Evolutionary conservation across 768 basidiomycete species (phyloP).

Genomic region (Exsudoporus frostii): DNA sequence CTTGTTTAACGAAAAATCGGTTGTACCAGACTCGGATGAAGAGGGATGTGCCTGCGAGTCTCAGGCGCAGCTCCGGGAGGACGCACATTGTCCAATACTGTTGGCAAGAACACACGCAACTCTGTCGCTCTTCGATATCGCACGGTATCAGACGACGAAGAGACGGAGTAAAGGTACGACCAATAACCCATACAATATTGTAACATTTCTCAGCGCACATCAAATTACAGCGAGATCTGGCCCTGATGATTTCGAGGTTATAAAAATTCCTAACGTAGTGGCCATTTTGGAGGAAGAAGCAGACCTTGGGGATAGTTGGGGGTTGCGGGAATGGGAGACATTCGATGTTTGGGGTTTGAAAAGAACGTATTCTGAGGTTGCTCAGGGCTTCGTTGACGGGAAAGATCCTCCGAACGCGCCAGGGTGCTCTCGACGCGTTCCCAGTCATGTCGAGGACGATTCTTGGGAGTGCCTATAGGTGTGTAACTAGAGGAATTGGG

Average conservation of each 20-base stretch:
- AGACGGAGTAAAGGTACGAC: not conserved
- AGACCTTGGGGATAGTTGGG: slow-evolving; percentile 1
- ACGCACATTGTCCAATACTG: not conserved
- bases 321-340: slow-evolving; percentile 21
- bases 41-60: not conserved
- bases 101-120: not conserved
- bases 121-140: slow-evolving; percentile 11
- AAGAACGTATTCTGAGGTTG: slow-evolving; percentile 25
- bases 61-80: not conserved
- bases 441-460: slow-evolving; percentile 7
- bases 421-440: not conserved
- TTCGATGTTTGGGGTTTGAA: slow-evolving; percentile 13
- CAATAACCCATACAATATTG: not conserved
- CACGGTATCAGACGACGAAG: not conserved
- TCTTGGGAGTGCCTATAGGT: slow-evolving; percentile 14
- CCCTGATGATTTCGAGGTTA: slow-evolving; percentile 23
- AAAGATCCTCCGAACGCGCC: not conserved
- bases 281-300: slow-evolving; percentile 11
- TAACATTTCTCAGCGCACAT: not conserved
- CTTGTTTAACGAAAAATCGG: not conserved
- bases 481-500: not conserved
- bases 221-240: slow-evolving; percentile 8
- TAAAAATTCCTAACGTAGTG: slow-evolving; percentile 19
- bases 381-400: slow-evolving; percentile 5
- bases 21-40: not conserved